Evolutionary conservation across 1,139 yeast species (phyloP), one percentile per base, ranked within the genome.

Genomic region (Diutina siamensis): DNA sequence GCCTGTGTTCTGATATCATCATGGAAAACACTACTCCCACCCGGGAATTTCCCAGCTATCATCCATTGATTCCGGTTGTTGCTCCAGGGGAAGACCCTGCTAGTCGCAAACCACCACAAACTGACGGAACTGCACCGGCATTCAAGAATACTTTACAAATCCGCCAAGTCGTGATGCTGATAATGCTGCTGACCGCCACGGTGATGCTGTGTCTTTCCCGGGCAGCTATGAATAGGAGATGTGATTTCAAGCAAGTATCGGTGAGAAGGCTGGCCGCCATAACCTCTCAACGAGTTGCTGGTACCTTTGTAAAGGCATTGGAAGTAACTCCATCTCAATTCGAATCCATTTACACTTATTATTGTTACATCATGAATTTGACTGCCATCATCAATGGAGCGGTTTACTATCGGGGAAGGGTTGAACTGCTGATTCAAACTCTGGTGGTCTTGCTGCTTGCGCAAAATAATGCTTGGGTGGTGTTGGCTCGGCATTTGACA

Each of bases 61-160:
- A 56, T 35, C 67, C 72, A 4, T 72, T 72, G 2, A 51, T 68
- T 7, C 67, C 65, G 45, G 55, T 70, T 17, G 7, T 38, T 8
- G 42, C 42, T 17, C 42, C 42, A 8, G 28, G 40, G 15, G 28
- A 20, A 13, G 42, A 38, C 32, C 33, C 42, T 18, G 15, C 28
- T 17, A 25, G 28, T 27, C 13, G 22, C 7, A 62, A 65, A 19
- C 71, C 72, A 0, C 32, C 57, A 40, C 52, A 32, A 2, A 4
- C 9, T 15, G 34, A 31, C 3, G 15, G 38, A 15, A 69, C 74
- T 3, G 68, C 72, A 42, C 74, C 82, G 1, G 73, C 74, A 50
- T 78, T 67, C 60, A 83, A 82, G 53, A 83, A 83, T 53, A 62
- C 82, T 0, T 60, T 76, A 1, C 79, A 80, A 51, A 57, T 80